Conservation (phyloP, 2,329 filamentous ascomycete genomes). For the Paecilomyces formosus region DNA sequence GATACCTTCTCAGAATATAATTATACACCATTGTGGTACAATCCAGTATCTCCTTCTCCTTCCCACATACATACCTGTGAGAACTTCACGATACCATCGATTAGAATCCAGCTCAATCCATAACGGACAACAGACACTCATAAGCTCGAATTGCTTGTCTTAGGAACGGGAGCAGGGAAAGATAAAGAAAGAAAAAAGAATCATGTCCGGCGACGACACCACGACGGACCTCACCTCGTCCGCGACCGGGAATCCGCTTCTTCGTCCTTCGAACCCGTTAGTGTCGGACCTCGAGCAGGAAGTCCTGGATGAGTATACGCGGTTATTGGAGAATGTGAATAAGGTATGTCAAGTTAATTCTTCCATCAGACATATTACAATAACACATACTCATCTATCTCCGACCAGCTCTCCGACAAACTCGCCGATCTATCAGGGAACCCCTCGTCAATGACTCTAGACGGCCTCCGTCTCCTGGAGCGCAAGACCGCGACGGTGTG, state of each 20-base stretch:
- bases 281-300: constrained; percentile 82
- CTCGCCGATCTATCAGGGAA: constrained; percentile 53
- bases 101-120: too few relatives aligned
- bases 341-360: constrained; percentile 49
- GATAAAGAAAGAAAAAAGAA: constrained; percentile 6
- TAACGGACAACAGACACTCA: too few relatives aligned
- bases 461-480: constrained; percentile 80
- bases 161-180: neutral
- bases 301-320: constrained; percentile 87
- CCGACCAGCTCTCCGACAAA: constrained; percentile 27
- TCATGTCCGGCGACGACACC: constrained; percentile 10
- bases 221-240: constrained; percentile 7
- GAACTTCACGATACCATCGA: too few relatives aligned
- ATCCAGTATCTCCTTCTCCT: too few relatives aligned
- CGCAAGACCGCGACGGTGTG: constrained; percentile 92
- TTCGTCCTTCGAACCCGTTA: constrained; percentile 27
- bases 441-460: constrained; percentile 65
- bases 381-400: too few relatives aligned
- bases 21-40: too few relatives aligned
- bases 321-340: constrained; percentile 83
- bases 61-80: too few relatives aligned
- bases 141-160: too few relatives aligned
- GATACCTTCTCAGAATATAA: too few relatives aligned
- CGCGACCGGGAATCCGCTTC: constrained; percentile 26
- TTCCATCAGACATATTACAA: too few relatives aligned